A percentile compares a stretch with the other conserved stretches of the same genome.
phyloP scores from a whole-genome alignment of 2,329 filamentous ascomycete species.

The Aureobasidium uvarum region DNA sequence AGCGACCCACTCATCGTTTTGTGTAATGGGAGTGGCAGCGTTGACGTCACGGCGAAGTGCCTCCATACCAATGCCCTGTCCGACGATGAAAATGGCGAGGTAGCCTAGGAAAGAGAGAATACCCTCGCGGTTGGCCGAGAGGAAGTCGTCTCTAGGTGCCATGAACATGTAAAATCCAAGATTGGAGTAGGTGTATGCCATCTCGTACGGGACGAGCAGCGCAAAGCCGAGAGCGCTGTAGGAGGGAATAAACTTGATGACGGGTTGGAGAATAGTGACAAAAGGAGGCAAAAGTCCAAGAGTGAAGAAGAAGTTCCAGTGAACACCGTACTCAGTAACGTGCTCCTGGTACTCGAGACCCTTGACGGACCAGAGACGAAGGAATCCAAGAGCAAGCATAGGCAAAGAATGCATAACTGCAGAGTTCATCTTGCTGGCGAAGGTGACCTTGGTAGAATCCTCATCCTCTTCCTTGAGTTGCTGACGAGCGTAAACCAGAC shows the following conservation, averaged over 20 bases:
- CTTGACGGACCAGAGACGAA: slow-evolving; percentile 86
- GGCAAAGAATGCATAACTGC: slow-evolving; percentile 81
- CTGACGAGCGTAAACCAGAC: slow-evolving; percentile 82
- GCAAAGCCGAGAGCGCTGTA: slow-evolving; percentile 72
- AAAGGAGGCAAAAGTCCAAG: slow-evolving; percentile 85
- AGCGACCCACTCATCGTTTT: slow-evolving; percentile 41
- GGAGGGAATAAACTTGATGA: slow-evolving; percentile 68
- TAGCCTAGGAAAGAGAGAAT: slow-evolving; percentile 95
- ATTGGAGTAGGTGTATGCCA: slow-evolving; percentile 70
- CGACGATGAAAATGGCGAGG: slow-evolving; percentile 88
- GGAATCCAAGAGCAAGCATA: slow-evolving; percentile 72
- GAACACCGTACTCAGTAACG: slow-evolving; percentile 94
- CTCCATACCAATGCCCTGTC: slow-evolving; percentile 77
- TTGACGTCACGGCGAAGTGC: slow-evolving; percentile 61
- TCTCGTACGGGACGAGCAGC: slow-evolving; percentile 69
- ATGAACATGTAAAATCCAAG: slow-evolving; percentile 80
- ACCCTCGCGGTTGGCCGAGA: slow-evolving; percentile 91
- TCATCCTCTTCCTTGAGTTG: slow-evolving; percentile 62
- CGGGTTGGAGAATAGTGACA: slow-evolving; percentile 75
- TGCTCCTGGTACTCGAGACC: slow-evolving; percentile 95
- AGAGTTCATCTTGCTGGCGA: slow-evolving; percentile 59
- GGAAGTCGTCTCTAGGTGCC: slow-evolving; percentile 71
- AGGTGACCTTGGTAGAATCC: slow-evolving; percentile 44
- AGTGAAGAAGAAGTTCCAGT: slow-evolving; percentile 99
- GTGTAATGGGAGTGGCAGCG: slow-evolving; percentile 33